Evolutionary conservation across 169 alveolate genomes (phyloP), one percentile per base, ranked within the genome.

Genomic region (Eimeria tenella): DNA sequence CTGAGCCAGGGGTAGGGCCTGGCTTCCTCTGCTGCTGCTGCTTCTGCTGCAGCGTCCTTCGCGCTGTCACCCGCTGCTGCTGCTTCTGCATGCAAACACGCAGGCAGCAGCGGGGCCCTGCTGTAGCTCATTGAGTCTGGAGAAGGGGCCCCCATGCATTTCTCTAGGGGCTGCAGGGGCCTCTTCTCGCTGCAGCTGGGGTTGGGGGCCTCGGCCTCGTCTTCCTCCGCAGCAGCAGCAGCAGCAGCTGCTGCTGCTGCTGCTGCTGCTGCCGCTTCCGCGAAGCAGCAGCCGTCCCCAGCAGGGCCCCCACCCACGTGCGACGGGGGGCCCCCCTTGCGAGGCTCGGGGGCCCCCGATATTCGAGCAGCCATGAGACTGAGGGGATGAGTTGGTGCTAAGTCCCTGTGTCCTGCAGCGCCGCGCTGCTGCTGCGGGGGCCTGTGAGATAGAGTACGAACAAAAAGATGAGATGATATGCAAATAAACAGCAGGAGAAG

Each of bases 61-160:
- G 82, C n/a, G 71, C 86, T 75, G 86, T 5, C 21, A 62, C 86
- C 73, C 31, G 73, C 71, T 81, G 53, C 89, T 23, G 89, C 73
- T 53, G 90, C 90, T 4, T 11, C 75, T 13, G 77, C 79, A 23
- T 83, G 77, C 63, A 83, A 25, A 15, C 91, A 83, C n/a, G 62
- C 73, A 25, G 91, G 91, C 74, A 83, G 79, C 79, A 60, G 50
- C 65, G 91, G 77, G 23, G 65, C 91, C 68, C 50, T 23, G 77
- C 65, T 42, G 77, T 42, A 83, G 42, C 63, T 31, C 62, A 83
- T 13, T 0, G 65, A 50, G 10, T 83, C 91, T 13, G 21, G 91
- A 50, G 79, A 70, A 10, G 9, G 3, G 15, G 49, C 63, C 10
- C 63, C 60, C 55, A 31, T 65, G 55, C 6, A 9, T 53, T 56